Conservation (phyloP, 1,284 basidiomycete genomes). For the Cutaneotrichosporon mucoides region DNA sequence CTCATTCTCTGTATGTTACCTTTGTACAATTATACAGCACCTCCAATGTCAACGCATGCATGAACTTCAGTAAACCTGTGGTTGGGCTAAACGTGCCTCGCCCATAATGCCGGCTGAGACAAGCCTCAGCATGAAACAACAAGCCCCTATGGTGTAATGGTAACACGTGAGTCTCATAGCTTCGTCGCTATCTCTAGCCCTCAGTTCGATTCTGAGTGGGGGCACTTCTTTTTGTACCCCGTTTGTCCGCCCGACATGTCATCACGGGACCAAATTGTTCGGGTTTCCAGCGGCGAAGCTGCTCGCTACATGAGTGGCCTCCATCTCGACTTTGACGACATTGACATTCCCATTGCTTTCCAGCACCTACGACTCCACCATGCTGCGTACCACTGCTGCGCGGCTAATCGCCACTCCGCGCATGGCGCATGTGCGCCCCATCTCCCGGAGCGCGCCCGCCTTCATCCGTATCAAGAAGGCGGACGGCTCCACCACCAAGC, state of each 20-base stretch:
- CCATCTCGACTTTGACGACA: not conserved
- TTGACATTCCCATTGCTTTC: no score
- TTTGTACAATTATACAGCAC: no score
- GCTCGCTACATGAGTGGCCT: not conserved
- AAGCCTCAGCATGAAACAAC: no score
- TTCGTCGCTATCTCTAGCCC: slow-evolving; percentile 6
- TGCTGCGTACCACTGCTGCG: slow-evolving; percentile 15
- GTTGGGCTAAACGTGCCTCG: no score
- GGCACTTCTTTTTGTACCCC: slow-evolving; percentile 3
- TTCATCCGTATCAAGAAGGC: slow-evolving; percentile 19
- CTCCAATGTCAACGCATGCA: no score
- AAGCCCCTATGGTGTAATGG: slow-evolving; percentile 11
- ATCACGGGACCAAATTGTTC: slow-evolving; percentile 4
- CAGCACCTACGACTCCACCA: not conserved
- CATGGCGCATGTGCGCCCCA: slow-evolving; percentile 1
- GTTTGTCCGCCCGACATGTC: no score
- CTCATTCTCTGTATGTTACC: no score
- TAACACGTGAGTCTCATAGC: slow-evolving; percentile 13
- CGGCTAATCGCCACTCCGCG: slow-evolving; percentile 7
- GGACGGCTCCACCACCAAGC: slow-evolving; percentile 12
- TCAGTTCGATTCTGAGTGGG: slow-evolving; percentile 13
- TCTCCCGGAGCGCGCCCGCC: slow-evolving; percentile 9
- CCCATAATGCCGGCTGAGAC: no score
- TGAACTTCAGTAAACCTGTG: no score
- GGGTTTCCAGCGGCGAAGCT: not conserved